Percentiles rank a stretch among this genome's conserved stretches.
Evolutionary conservation across 1,284 basidiomycete species (phyloP).

Genomic region (Ustilago loliicola): DNA sequence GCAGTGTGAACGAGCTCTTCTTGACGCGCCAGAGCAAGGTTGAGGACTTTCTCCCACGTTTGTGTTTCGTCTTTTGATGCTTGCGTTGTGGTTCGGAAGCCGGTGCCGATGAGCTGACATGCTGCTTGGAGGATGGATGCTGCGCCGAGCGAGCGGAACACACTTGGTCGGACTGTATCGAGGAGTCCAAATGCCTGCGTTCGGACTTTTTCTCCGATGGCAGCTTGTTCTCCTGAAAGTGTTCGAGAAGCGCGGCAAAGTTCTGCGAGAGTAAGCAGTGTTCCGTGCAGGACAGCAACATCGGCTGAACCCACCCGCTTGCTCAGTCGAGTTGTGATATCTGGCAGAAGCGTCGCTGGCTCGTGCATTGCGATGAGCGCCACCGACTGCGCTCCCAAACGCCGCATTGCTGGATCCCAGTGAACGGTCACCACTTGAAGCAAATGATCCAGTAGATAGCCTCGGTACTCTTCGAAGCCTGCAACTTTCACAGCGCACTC

Average conservation of each 20-base stretch:
- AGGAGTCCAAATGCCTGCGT: conserved; percentile 74
- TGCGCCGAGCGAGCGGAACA: conserved; percentile 79
- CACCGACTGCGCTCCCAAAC: conserved; percentile 83
- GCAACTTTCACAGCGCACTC: conserved; percentile 87
- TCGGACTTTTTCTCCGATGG: conserved; percentile 6
- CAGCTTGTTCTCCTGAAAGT: conserved; percentile 70
- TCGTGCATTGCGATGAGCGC: conserved; percentile 79
- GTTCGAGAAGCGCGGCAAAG: conserved; percentile 74
- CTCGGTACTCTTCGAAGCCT: conserved; percentile 83
- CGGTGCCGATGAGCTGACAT: conserved; percentile 79
- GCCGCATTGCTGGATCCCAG: conserved; percentile 88
- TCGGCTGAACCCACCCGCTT: conserved; percentile 72
- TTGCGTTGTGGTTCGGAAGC: conserved; percentile 1
- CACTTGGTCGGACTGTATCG: conserved; percentile 74
- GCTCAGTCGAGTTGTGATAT: conserved; percentile 69
- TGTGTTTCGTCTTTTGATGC: conserved; percentile 19
- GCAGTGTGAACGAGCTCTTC: conserved; percentile 80
- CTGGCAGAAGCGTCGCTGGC: conserved; percentile 74
- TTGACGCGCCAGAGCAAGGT: conserved; percentile 80
- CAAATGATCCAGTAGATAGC: conserved; percentile 81
- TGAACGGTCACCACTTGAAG: conserved; percentile 83
- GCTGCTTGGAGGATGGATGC: conserved; percentile 81
- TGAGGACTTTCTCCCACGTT: conserved; percentile 73
- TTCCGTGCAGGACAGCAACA: conserved; percentile 82
- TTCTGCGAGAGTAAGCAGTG: conserved; percentile 80